Evolutionary conservation across 2,329 filamentous ascomycete genomes (phyloP).

Genomic region (Cladophialophora chaetospira): DNA sequence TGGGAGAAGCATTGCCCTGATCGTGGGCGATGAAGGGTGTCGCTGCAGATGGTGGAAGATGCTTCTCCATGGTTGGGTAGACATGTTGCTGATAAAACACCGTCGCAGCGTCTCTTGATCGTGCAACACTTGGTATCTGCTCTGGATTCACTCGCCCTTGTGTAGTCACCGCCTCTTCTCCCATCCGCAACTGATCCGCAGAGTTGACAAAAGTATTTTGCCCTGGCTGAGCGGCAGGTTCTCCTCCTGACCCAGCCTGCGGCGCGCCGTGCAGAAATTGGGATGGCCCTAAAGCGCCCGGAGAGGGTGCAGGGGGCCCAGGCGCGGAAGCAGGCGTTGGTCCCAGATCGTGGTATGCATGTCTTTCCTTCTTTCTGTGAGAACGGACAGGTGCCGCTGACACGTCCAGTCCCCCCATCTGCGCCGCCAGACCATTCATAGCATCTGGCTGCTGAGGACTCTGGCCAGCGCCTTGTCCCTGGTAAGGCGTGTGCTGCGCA

Average conservation of each 20-base stretch:
- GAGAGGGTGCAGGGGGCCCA: neutral
- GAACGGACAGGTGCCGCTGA: constrained; percentile 53
- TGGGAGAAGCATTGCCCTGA: constrained; percentile 94
- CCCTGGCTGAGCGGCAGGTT: constrained; percentile 32
- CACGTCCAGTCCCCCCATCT: constrained; percentile 77
- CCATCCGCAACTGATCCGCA: constrained; percentile 38
- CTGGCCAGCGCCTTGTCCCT: constrained; percentile 14
- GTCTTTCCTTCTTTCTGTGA: constrained; percentile 86
- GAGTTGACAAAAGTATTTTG: constrained; percentile 23
- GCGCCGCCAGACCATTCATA: constrained; percentile 52
- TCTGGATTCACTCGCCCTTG: constrained; percentile 83
- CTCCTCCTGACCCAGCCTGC: constrained; percentile 43
- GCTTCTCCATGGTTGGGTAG: constrained; percentile 93
- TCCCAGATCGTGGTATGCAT: constrained; percentile 87
- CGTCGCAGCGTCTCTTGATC: constrained; percentile 78
- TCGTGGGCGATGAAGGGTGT: constrained; percentile 92
- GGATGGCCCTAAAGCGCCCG: constrained; percentile 8
- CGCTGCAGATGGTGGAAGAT: constrained; percentile 83
- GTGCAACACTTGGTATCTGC: constrained; percentile 87
- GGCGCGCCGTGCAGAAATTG: constrained; percentile 37
- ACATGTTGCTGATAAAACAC: constrained; percentile 83
- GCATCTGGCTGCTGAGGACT: constrained; percentile 21
- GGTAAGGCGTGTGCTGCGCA: constrained; percentile 17
- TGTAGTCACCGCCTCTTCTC: constrained; percentile 61
- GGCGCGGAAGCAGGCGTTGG: constrained; percentile 58